These are phyloP conservation scores for Knoxdaviesia capensis DNA, from an alignment of 2,329 filamentous ascomycete species.

Conservation along the genomic window DNA sequence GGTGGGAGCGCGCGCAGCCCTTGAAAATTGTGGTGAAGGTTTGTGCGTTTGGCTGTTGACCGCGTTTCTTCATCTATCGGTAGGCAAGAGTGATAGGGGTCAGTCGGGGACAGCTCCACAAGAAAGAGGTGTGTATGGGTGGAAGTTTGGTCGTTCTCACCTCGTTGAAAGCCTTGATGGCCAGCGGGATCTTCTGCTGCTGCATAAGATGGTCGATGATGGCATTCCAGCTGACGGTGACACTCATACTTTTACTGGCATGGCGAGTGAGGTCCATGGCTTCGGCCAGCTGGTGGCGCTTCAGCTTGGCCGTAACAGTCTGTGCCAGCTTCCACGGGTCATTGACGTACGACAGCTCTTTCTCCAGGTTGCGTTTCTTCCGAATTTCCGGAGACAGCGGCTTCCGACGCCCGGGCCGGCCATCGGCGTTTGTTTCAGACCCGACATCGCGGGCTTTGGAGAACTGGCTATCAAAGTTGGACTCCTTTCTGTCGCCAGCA, in stretches of 20 bases:
- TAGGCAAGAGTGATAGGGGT: conserved; percentile 3
- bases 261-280: conserved; percentile 47
- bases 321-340: conserved; percentile 58
- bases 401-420: no score
- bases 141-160: no score
- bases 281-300: conserved; percentile 38
- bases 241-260: conserved; percentile 43
- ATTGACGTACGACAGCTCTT: conserved; percentile 21
- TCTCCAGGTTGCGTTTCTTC: conserved; percentile 1
- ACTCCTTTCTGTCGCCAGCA: no score
- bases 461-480: no score
- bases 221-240: conserved; percentile 73
- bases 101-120: conserved; percentile 4
- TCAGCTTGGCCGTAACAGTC: conserved; percentile 41
- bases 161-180: conserved; percentile 77
- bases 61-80: conserved; percentile 83
- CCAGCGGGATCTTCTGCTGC: conserved; percentile 36
- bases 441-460: no score
- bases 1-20: conserved; percentile 44
- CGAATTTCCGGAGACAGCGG: no score
- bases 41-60: conserved; percentile 55
- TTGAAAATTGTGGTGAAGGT: conserved; percentile 73
- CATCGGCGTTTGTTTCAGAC: no score
- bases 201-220: conserved; percentile 53
- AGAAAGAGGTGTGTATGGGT: conserved; percentile 2